Base-by-base conservation (phyloP, 495 filamentous ascomycete species). In the Barbatosphaeria neglecta region DNA sequence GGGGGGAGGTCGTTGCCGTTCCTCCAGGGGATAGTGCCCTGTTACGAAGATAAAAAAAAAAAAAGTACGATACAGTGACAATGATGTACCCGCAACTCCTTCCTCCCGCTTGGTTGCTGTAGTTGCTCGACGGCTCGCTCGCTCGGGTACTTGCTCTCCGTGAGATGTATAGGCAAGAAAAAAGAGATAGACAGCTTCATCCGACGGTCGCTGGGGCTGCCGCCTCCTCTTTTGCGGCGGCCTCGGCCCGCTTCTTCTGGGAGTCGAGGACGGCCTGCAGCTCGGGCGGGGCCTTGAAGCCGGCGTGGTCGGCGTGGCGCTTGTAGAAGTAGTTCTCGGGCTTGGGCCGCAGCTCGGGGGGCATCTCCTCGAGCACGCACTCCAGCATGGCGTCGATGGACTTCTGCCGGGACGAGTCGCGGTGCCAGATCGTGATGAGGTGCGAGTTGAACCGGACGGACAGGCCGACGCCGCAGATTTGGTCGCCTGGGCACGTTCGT, bases 391-490 rank as follows among this genome's bases (percentile, higher is more conserved):
- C 72, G 49, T 87, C 78, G 49, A 89, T 80, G 3, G 84, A 88
- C 48, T 71, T 77, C 47, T 84, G 70, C 59, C 86, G 83, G 15
- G 76, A 80, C 25, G 72, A 73, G 52, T 90, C 83, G 27, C 88
- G 83, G 64, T 93, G 89, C 89, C 89, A 95, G 51, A 95, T 76
- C 42, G 80, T 82, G 57, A 95, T 82, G 33, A 89, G 74, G 54
- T 87, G 77, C 3, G 78, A 80, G 61, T 81, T 87, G 62, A 85
- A 87, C 49, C 84, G 75, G 43, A 86, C 81, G 4, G 78, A 80
- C 43, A 85, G 74, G 9, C 76, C 77, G 46, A 88, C 75, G 41
- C 84, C 84, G 56, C 83, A 87, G 46, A 88, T 83, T 49, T 89
- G 84, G 58, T 95, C 89, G 48, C 79, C 83, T 84, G 20, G 23